phyloP scores from a whole-genome alignment of 768 basidiomycete genomes.

The Pleurotus salmoneostramineus region DNA sequence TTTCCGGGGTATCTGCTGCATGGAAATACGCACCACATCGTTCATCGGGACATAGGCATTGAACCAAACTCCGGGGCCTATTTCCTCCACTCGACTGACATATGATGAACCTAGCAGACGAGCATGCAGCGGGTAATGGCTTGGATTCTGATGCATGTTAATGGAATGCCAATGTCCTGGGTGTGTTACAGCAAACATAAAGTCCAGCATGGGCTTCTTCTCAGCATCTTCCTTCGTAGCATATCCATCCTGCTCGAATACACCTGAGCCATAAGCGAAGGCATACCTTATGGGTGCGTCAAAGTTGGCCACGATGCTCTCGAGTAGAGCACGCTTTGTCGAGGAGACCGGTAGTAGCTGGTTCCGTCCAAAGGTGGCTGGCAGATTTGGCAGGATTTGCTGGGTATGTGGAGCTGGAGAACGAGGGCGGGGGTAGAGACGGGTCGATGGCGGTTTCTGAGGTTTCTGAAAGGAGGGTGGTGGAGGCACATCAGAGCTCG shows the following conservation, averaged over 20 bases:
- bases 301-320: slow-evolving; percentile 76
- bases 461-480: slow-evolving; percentile 18
- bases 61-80: slow-evolving; percentile 92
- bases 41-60: slow-evolving; percentile 85
- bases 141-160: slow-evolving; percentile 89
- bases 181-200: slow-evolving; percentile 94
- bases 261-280: slow-evolving; percentile 95
- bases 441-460: slow-evolving; percentile 23
- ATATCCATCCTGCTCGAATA: slow-evolving; percentile 91
- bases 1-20: not conserved
- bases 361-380: slow-evolving; percentile 74
- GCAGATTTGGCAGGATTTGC: slow-evolving; percentile 47
- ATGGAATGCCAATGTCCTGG: slow-evolving; percentile 92
- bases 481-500: slow-evolving; percentile 33
- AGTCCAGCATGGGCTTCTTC: slow-evolving; percentile 83
- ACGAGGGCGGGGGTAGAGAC: slow-evolving; percentile 44
- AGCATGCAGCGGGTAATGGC: slow-evolving; percentile 89
- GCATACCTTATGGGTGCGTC: slow-evolving; percentile 94
- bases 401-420: slow-evolving; percentile 34
- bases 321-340: slow-evolving; percentile 75
- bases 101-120: slow-evolving; percentile 79
- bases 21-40: slow-evolving; percentile 63
- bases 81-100: slow-evolving; percentile 71
- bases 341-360: slow-evolving; percentile 78
- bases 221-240: slow-evolving; percentile 24